Percentiles rank a stretch among this genome's conserved stretches.
These are phyloP conservation scores for Sodiomyces alkalinus DNA, from an alignment of 2,329 filamentous ascomycete genomes.

Conservation along the genomic window DNA sequence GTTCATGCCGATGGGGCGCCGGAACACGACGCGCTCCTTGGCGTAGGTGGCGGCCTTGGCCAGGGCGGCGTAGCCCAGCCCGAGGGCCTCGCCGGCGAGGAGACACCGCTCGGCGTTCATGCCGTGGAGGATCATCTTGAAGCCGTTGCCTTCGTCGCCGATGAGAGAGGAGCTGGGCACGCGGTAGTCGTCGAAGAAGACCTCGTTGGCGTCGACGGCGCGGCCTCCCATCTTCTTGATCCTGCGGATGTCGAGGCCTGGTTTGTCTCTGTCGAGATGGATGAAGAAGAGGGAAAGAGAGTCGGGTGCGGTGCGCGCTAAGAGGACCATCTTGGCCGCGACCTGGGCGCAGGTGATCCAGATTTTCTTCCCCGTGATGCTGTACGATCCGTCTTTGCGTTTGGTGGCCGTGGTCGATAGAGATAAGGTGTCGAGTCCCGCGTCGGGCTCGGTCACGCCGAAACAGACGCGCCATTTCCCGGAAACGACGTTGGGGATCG, in stretches of 20 bases:
- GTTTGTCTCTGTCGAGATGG: slow-evolving; percentile 46
- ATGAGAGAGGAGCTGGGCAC: slow-evolving; percentile 51
- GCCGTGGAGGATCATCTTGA: slow-evolving; percentile 63
- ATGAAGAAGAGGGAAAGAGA: slow-evolving; percentile 72
- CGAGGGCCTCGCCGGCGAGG: slow-evolving; percentile 64
- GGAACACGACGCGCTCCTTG: slow-evolving; percentile 48
- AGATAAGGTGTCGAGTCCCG: slow-evolving; percentile 62
- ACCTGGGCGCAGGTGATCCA: slow-evolving; percentile 83
- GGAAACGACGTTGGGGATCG: slow-evolving; percentile 55
- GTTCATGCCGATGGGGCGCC: slow-evolving; percentile 49
- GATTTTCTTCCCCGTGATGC: slow-evolving; percentile 66
- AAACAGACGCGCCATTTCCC: slow-evolving; percentile 64
- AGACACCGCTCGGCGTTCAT: slow-evolving; percentile 71
- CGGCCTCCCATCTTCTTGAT: slow-evolving; percentile 80
- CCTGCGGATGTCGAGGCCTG: slow-evolving; percentile 48
- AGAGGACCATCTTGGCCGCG: slow-evolving; percentile 66
- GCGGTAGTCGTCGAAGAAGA: slow-evolving; percentile 70
- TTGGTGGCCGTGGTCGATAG: slow-evolving; percentile 49
- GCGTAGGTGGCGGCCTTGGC: slow-evolving; percentile 50
- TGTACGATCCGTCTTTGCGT: slow-evolving; percentile 40
- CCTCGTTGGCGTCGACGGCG: slow-evolving; percentile 72
- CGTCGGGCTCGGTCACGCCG: slow-evolving; percentile 72
- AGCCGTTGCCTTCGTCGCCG: slow-evolving; percentile 59
- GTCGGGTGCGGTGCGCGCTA: slow-evolving; percentile 63
- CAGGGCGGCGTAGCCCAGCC: slow-evolving; percentile 60